Conservation (phyloP, 2,329 filamentous ascomycete species). For the Aspergillus pseudoterreus region DNA sequence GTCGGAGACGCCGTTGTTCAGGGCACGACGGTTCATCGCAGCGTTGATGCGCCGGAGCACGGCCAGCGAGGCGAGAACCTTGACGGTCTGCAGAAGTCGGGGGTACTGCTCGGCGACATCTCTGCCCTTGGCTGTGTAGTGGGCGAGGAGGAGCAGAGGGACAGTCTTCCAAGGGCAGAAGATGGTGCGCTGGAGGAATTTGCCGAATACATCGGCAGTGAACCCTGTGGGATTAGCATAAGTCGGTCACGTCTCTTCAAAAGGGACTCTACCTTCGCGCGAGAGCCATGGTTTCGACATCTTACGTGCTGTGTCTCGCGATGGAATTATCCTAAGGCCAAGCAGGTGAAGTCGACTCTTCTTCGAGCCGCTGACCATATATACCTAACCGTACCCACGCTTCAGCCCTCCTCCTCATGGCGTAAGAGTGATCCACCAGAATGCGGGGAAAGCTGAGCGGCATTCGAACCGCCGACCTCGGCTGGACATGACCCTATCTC, state of each 20-base stretch:
- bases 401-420: not conserved
- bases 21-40: conserved; percentile 49
- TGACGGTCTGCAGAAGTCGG: conserved; percentile 50
- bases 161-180: conserved; percentile 64
- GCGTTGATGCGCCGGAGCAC: conserved; percentile 48
- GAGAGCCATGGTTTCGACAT: conserved; percentile 23
- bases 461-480: conserved; percentile 19
- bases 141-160: conserved; percentile 59
- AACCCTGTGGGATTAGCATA: conserved; percentile 38
- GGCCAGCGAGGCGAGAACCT: conserved; percentile 52
- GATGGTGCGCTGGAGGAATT: conserved; percentile 56
- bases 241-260: not conserved
- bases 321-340: not conserved
- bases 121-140: conserved; percentile 61
- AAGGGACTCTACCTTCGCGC: conserved; percentile 26
- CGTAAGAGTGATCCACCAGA: conserved; percentile 1
- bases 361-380: not conserved
- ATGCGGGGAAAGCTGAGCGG: conserved; percentile 19
- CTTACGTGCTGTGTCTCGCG: not conserved
- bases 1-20: conserved; percentile 43
- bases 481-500: not conserved
- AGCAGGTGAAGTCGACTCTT: not conserved
- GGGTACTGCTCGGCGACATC: conserved; percentile 53
- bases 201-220: conserved; percentile 57
- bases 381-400: not conserved